A percentile compares a stretch with the other conserved stretches of the same genome.
Evolutionary conservation across 2,329 filamentous ascomycete genomes (phyloP).

Genomic region (Aspergillus ochraceus): DNA sequence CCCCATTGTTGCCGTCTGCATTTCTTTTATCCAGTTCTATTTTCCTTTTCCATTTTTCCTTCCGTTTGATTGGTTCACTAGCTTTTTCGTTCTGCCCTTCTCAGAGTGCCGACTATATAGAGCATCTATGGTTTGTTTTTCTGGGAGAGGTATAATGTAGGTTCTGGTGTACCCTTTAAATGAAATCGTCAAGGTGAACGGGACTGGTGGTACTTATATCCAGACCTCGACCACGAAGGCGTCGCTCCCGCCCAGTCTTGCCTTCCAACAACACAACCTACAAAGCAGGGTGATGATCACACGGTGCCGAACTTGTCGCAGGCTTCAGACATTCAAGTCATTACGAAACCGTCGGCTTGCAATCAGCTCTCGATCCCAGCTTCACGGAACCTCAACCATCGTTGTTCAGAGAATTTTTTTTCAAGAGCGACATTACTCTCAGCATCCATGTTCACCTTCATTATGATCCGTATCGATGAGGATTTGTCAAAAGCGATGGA

Average conservation of each 20-base stretch:
- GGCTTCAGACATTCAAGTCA: neutral
- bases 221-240: neutral
- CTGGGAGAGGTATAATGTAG: slow-evolving; percentile 15
- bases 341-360: neutral
- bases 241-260: neutral
- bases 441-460: neutral
- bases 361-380: neutral
- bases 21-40: slow-evolving; percentile 1
- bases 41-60: neutral
- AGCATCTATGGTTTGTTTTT: slow-evolving; percentile 20
- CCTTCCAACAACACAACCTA: neutral
- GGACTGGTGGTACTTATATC: neutral
- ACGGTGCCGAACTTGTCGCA: neutral
- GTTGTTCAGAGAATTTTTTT: too few species aligned
- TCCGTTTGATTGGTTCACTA: slow-evolving; percentile 2
- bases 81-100: slow-evolving; percentile 5
- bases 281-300: neutral
- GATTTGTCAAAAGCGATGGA: neutral
- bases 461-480: neutral
- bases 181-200: neutral
- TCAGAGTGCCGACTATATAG: slow-evolving; percentile 20
- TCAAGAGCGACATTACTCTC: neutral
- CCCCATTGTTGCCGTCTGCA: neutral
- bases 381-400: neutral
- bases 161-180: slow-evolving; percentile 14